These are phyloP conservation scores for Hypericum perforatum DNA, from an alignment of 345 rosid species.

Conservation along the genomic window DNA sequence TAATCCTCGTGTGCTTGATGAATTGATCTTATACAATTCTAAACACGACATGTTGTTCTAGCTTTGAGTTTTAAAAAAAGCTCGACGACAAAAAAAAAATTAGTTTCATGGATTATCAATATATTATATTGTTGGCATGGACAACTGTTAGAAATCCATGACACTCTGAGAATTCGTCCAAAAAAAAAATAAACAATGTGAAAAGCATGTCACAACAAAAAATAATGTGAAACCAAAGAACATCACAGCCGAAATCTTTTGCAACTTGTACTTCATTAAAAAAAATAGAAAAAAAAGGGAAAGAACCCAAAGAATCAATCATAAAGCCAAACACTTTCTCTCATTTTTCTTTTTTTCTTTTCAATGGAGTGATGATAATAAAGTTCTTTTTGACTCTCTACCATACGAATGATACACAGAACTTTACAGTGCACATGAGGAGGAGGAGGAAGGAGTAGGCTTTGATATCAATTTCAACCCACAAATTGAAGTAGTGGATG, in stretches of 20 bases:
- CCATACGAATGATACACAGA: slow-evolving; percentile 23
- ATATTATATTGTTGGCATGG: too few species aligned
- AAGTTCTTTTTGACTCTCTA: slow-evolving; percentile 35
- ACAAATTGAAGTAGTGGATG: slow-evolving; percentile 19
- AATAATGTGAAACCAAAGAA: slow-evolving; percentile 6
- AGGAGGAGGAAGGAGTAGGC: slow-evolving; percentile 2
- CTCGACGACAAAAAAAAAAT: too few species aligned
- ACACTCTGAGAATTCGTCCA: too few species aligned
- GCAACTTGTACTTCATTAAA: slow-evolving; percentile 19
- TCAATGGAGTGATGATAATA: slow-evolving; percentile 2
- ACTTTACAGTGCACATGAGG: slow-evolving; percentile 21
- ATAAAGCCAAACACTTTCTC: too few species aligned
- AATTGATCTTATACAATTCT: too few species aligned
- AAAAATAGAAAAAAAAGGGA: neutral
- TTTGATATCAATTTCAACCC: slow-evolving; percentile 15
- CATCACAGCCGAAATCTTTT: slow-evolving; percentile 10
- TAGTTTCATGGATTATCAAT: too few species aligned
- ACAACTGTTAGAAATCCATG: too few species aligned
- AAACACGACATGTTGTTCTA: too few species aligned
- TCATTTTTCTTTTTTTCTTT: slow-evolving; percentile 11
- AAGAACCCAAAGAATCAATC: slow-evolving; percentile 27
- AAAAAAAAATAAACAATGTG: too few species aligned
- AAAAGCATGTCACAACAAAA: too few species aligned
- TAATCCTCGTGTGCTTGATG: too few species aligned
- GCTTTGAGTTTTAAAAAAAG: too few species aligned